phyloP scores from a whole-genome alignment of 805 yeast genomes.

The Barnettozyma siamensis region DNA sequence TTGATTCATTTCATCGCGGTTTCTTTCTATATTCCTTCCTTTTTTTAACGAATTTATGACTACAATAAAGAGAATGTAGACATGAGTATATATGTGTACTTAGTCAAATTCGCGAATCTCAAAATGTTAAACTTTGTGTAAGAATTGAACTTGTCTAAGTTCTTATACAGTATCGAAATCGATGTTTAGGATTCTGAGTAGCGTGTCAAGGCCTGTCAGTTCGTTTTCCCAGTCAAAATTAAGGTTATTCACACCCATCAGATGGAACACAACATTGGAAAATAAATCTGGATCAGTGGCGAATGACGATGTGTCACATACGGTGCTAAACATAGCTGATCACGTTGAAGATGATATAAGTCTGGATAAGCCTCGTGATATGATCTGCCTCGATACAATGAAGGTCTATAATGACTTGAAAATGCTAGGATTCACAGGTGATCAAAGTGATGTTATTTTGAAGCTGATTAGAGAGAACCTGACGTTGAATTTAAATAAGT shows the following conservation, averaged over 20 bases:
- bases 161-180: too few species aligned
- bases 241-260: too few species aligned
- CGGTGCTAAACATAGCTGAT: constrained; percentile 4
- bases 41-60: constrained; percentile 5
- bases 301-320: background rate
- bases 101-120: too few species aligned
- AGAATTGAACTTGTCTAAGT: too few species aligned
- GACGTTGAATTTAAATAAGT: constrained; percentile 26
- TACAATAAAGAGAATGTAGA: too few species aligned
- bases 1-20: background rate
- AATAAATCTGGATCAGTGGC: too few species aligned
- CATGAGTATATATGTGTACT: too few species aligned
- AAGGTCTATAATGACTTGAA: constrained; percentile 48
- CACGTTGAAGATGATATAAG: background rate
- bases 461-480: constrained; percentile 33
- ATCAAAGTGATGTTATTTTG: constrained; percentile 58
- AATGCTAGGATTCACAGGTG: constrained; percentile 51
- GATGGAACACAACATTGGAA: too few species aligned
- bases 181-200: too few species aligned
- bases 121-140: too few species aligned
- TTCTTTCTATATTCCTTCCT: background rate
- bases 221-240: too few species aligned
- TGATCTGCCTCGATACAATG: constrained; percentile 51
- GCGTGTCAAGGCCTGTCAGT: too few species aligned
- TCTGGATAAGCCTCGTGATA: background rate